Percentiles rank a stretch among this genome's conserved stretches.
These are phyloP conservation scores for Eudorina sp. DNA, from an alignment of 139 green algal species.

Conservation along the genomic window DNA sequence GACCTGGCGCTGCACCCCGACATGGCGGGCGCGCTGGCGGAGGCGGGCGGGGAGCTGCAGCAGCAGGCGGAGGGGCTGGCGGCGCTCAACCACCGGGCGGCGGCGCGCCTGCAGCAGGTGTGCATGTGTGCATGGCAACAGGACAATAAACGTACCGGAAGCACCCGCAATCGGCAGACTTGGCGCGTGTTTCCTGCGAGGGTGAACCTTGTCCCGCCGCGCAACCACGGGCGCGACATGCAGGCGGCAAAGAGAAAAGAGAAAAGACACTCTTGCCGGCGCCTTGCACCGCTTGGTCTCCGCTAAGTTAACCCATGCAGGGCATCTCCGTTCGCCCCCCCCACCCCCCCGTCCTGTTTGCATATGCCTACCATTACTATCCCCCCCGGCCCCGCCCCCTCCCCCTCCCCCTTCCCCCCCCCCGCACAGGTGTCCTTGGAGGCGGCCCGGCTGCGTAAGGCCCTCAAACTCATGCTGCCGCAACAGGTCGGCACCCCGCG, in stretches of 20 bases:
- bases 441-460: slow-evolving; percentile 13
- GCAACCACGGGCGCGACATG: too few relatives aligned
- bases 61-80: not conserved
- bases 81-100: not conserved
- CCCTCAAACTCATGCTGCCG: not conserved
- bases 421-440: not conserved
- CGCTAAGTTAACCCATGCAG: too few relatives aligned
- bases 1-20: slow-evolving; percentile 41
- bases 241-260: too few relatives aligned
- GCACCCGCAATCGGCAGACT: not conserved
- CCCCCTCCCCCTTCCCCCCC: too few relatives aligned
- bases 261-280: too few relatives aligned
- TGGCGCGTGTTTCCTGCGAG: too few relatives aligned
- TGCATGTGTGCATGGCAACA: not conserved
- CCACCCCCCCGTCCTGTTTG: not conserved
- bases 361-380: not conserved
- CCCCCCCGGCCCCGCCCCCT: too few relatives aligned
- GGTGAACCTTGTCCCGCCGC: too few relatives aligned
- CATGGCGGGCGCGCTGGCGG: slow-evolving; percentile 28
- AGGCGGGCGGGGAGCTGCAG: not conserved
- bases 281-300: too few relatives aligned
- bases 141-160: not conserved
- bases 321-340: too few relatives aligned
- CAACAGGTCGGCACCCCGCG: not conserved
- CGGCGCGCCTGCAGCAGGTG: not conserved